Conservation (phyloP, 2,329 filamentous ascomycete genomes). For the Exophiala sp. region DNA sequence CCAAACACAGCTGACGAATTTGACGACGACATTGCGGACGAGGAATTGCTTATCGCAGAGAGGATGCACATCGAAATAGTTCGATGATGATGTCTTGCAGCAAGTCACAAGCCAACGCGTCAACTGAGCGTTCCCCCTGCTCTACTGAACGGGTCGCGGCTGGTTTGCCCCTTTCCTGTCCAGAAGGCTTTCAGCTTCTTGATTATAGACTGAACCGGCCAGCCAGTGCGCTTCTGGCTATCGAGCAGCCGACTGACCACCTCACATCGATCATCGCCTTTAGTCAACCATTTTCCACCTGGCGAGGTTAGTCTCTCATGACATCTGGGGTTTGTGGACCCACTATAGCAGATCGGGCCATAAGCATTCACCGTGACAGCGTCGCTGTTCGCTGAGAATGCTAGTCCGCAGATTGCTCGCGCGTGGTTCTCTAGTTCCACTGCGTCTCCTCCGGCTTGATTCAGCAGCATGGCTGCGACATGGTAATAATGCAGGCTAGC, state of each 20-base stretch:
- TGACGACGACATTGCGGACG: slow-evolving; percentile 35
- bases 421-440: too few species aligned
- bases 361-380: too few species aligned
- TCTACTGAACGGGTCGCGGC: background rate
- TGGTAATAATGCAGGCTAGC: too few species aligned
- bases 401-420: too few species aligned
- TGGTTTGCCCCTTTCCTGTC: background rate
- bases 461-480: too few species aligned
- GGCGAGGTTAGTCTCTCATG: too few species aligned
- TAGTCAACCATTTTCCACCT: slow-evolving; percentile 12
- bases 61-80: slow-evolving; percentile 36
- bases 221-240: slow-evolving; percentile 14
- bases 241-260: slow-evolving; percentile 8
- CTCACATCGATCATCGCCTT: slow-evolving; percentile 7
- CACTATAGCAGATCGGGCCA: slow-evolving; percentile 46
- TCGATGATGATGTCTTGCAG: background rate
- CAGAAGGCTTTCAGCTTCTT: slow-evolving; percentile 10
- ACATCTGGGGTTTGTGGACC: slow-evolving; percentile 19
- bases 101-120: background rate
- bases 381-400: too few species aligned
- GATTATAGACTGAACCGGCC: slow-evolving; percentile 6
- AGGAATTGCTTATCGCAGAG: slow-evolving; percentile 35
- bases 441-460: too few species aligned
- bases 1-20: slow-evolving; percentile 32
- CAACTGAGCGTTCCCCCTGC: background rate